Evolutionary conservation across 306 rosid species (phyloP).

Genomic region (Vigna unguiculata): DNA sequence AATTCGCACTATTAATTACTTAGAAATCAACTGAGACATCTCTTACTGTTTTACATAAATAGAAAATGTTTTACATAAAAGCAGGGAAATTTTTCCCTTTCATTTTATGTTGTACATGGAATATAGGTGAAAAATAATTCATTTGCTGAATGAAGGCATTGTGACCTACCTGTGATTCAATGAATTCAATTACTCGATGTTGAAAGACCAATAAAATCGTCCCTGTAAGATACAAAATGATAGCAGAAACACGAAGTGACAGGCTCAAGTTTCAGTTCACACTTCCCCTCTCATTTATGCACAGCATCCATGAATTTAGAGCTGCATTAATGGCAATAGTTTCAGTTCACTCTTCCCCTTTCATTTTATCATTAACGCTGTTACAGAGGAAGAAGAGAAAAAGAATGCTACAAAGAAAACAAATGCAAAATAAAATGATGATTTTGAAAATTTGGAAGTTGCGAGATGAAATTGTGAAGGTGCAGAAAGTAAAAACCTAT

Average conservation of each 20-base stretch:
- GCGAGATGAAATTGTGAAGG: no score
- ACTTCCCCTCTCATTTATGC: slow-evolving; percentile 16
- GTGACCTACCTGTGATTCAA: background rate
- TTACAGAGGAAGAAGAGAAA: no score
- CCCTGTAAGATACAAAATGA: background rate
- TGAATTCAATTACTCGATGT: background rate
- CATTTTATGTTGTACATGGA: background rate
- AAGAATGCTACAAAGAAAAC: no score
- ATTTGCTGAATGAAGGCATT: background rate
- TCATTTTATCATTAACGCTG: no score
- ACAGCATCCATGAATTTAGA: slow-evolving; percentile 36
- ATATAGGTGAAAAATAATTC: background rate
- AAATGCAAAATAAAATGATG: no score
- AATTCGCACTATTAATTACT: no score
- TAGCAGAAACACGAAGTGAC: background rate
- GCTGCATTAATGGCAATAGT: slow-evolving; percentile 38
- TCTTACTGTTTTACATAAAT: no score
- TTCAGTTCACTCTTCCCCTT: no score
- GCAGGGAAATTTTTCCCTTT: background rate
- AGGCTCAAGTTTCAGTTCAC: background rate
- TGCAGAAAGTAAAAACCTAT: background rate
- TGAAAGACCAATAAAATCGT: background rate
- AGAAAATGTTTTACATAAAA: background rate
- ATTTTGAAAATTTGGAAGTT: no score
- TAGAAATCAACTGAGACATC: no score